Evolutionary conservation across 2,329 filamentous ascomycete genomes (phyloP), one percentile per base, ranked within the genome.

Genomic region (Aureobasidium melanogenum): DNA sequence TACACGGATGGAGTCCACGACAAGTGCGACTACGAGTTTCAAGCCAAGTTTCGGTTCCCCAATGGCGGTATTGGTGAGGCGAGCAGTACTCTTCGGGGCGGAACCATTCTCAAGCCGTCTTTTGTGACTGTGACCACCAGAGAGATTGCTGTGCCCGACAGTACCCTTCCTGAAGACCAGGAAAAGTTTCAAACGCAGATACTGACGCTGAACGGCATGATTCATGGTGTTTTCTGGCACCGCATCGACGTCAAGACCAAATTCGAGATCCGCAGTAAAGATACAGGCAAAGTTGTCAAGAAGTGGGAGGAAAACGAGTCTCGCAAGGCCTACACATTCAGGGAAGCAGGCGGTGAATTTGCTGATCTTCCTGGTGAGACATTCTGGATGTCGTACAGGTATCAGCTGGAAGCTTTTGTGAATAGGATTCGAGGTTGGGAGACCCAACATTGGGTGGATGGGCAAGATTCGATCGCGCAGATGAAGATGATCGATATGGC

Each of bases 371-470:
- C 30, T 22, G 48, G 30, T 0, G 10, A 51, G n/a, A 24, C 28
- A n/a, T 38, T 14, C 61, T 74, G 73, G 72, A 63, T 66, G 14
- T 73, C 72, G 22, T 74, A 74, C 65, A 63, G 72, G 14, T 72
- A 71, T 51, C 69, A 71, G 64, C 60, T 75, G 9, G 71, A 74
- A 60, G 69, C 67, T 15, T 75, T 75, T 64, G 71, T 74, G 26
- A 67, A 73, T 41, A 63, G 62, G 15, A 66, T 74, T 1, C 69
- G 68, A 60, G 66, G 64, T 15, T 62, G 70, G 38, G 69, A 69
- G 3, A 66, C 65, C 17, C 68, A 66, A 22, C 55, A 64, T 7
- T 73, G 70, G 70, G 51, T 74, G 9, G 65, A 67, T 9, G 62
- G 65, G 15, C 68, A 74, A 51, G 74, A 75, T 26, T 72, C 69